These are phyloP conservation scores for Esteya vermicola DNA, from an alignment of 2,329 filamentous ascomycete genomes.

Conservation along the genomic window DNA sequence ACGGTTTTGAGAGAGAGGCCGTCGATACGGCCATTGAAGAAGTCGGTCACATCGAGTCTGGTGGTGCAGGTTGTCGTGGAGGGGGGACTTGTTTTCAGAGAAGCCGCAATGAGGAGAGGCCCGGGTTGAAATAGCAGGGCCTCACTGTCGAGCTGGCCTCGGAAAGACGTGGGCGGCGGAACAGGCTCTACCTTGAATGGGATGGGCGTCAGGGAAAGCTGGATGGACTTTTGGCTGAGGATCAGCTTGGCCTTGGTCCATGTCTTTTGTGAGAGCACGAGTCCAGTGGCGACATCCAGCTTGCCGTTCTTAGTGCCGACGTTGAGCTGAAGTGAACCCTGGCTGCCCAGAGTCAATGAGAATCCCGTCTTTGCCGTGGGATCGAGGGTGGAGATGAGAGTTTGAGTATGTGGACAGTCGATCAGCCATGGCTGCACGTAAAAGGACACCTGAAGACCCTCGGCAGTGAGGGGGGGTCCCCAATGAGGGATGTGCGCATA, in stretches of 20 bases:
- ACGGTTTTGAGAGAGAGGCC: neutral
- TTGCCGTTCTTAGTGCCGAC: neutral
- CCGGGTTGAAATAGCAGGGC: neutral
- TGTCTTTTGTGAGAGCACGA: neutral
- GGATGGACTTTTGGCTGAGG: neutral
- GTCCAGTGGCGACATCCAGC: neutral
- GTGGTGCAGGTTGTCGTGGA: too few relatives aligned
- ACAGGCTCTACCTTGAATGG: neutral
- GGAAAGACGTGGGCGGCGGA: neutral
- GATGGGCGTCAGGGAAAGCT: neutral
- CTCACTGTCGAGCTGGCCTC: neutral
- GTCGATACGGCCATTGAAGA: constrained; percentile 6
- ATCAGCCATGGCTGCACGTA: constrained; percentile 3
- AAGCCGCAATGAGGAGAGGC: neutral
- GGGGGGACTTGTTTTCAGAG: neutral
- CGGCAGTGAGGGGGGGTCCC: neutral
- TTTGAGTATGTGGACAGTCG: neutral
- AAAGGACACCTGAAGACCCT: neutral
- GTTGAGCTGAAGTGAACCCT: neutral
- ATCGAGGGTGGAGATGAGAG: constrained; percentile 2
- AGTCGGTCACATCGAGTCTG: neutral
- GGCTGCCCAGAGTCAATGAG: neutral
- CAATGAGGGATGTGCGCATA: neutral
- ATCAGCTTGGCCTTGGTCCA: neutral
- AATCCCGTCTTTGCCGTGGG: neutral